phyloP scores from a whole-genome alignment of 306 rosid species.

The Cicer bijugum region DNA sequence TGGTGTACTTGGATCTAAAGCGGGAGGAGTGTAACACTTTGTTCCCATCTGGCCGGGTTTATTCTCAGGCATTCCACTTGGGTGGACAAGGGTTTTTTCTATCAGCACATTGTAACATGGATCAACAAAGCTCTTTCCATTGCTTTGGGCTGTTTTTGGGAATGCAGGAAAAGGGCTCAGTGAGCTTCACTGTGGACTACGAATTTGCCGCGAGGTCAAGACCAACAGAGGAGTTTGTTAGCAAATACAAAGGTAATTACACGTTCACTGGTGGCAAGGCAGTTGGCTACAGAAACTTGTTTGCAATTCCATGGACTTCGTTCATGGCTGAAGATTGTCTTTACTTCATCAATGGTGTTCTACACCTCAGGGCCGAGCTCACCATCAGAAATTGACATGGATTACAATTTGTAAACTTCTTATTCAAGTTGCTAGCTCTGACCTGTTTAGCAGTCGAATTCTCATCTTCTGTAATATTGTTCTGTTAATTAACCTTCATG shows the following conservation, averaged over 20 bases:
- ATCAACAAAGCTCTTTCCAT: slow-evolving; percentile 91
- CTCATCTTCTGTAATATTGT: slow-evolving; percentile 34
- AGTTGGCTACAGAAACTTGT: slow-evolving; percentile 89
- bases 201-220: slow-evolving; percentile 91
- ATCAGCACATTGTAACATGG: slow-evolving; percentile 99
- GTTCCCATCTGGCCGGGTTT: slow-evolving; percentile 91
- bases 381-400: slow-evolving; percentile 69
- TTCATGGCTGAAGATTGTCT: slow-evolving; percentile 87
- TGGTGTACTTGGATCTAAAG: slow-evolving; percentile 90
- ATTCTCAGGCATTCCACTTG: slow-evolving; percentile 98
- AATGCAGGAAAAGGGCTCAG: slow-evolving; percentile 98
- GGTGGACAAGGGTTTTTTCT: slow-evolving; percentile 98
- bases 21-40: slow-evolving; percentile 81
- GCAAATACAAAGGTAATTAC: slow-evolving; percentile 98
- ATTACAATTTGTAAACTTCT: slow-evolving; percentile 17
- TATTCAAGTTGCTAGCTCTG: slow-evolving; percentile 38
- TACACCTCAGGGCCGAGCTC: slow-evolving; percentile 95
- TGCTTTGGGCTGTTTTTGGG: slow-evolving; percentile 95
- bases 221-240: slow-evolving; percentile 76
- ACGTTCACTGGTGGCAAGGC: slow-evolving; percentile 98
- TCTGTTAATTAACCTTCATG: background rate
- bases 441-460: background rate
- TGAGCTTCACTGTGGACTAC: slow-evolving; percentile 88
- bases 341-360: slow-evolving; percentile 87
- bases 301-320: slow-evolving; percentile 80